phyloP scores from a whole-genome alignment of 345 rosid species.

The Trapa incisa region DNA sequence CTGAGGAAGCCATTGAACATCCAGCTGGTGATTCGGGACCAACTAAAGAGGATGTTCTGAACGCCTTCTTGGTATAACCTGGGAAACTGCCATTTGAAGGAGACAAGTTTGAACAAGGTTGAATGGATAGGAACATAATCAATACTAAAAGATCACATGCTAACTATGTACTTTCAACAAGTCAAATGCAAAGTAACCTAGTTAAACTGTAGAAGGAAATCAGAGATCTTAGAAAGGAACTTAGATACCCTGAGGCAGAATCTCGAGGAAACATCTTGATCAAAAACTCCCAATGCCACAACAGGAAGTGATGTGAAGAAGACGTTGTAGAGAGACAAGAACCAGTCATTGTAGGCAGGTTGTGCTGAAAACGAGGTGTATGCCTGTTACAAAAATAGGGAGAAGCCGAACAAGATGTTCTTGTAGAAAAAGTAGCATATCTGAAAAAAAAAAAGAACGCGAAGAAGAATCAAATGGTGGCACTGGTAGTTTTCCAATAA shows the following conservation, averaged over 20 bases:
- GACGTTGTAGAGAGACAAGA: conserved; percentile 55
- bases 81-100: conserved; percentile 50
- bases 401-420: conserved; percentile 71
- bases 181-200: not conserved
- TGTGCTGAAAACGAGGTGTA: conserved; percentile 66
- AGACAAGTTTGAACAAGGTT: conserved; percentile 1
- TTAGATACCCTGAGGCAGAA: conserved; percentile 49
- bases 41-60: conserved; percentile 67
- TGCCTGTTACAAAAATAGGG: conserved; percentile 64
- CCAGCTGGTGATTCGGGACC: conserved; percentile 66
- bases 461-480: not conserved
- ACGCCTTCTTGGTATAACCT: conserved; percentile 79
- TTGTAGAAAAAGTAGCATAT: conserved; percentile 97
- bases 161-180: not conserved
- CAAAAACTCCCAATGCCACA: conserved; percentile 67
- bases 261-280: conserved; percentile 80
- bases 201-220: too few relatives aligned
- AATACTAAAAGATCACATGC: too few relatives aligned
- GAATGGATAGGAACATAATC: not conserved
- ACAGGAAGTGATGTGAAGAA: conserved; percentile 77
- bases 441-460: conserved; percentile 28
- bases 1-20: conserved; percentile 60
- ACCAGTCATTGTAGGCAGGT: conserved; percentile 74
- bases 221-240: too few relatives aligned
- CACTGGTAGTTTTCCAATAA: not conserved